Percentiles rank a stretch among this genome's conserved stretches.
These are phyloP conservation scores for Cercospora zeina DNA, from an alignment of 2,329 filamentous ascomycete species.

Conservation along the genomic window DNA sequence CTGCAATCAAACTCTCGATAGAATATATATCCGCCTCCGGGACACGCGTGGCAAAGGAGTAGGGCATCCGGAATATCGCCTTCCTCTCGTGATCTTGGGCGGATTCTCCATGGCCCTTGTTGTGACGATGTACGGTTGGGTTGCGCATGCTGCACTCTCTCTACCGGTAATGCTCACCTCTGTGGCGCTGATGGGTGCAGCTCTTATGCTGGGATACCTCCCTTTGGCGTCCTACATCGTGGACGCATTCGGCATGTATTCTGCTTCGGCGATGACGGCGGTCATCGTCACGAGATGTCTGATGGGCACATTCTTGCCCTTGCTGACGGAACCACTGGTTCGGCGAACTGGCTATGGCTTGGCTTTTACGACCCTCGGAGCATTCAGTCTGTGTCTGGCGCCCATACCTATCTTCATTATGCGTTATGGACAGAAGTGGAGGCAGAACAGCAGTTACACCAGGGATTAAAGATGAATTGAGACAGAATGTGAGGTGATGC, in stretches of 20 bases:
- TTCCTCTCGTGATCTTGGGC: slow-evolving; percentile 59
- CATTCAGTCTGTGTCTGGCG: slow-evolving; percentile 29
- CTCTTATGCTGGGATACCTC: slow-evolving; percentile 48
- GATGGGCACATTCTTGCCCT: slow-evolving; percentile 49
- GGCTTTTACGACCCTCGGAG: slow-evolving; percentile 39
- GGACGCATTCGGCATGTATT: slow-evolving; percentile 49
- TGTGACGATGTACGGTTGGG: slow-evolving; percentile 61
- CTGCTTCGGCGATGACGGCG: slow-evolving; percentile 49
- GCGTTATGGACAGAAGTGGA: slow-evolving; percentile 33
- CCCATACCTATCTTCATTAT: slow-evolving; percentile 35
- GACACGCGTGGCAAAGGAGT: slow-evolving; percentile 33
- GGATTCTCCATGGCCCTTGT: slow-evolving; percentile 55
- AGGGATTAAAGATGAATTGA: slow-evolving; percentile 23
- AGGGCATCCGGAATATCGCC: slow-evolving; percentile 60
- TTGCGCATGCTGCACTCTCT: slow-evolving; percentile 51
- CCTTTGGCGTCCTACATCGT: slow-evolving; percentile 51
- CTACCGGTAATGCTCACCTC: slow-evolving; percentile 60
- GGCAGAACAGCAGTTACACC: slow-evolving; percentile 35
- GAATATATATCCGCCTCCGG: slow-evolving; percentile 39
- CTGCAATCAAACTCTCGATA: slow-evolving; percentile 43
- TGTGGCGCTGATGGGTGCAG: slow-evolving; percentile 52
- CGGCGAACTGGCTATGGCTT: slow-evolving; percentile 45
- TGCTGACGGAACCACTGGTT: slow-evolving; percentile 48
- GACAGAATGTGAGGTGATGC: slow-evolving; percentile 23
- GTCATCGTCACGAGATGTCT: slow-evolving; percentile 48